Conservation (phyloP, 2,329 filamentous ascomycete species). For the Xylariaceae sp. region DNA sequence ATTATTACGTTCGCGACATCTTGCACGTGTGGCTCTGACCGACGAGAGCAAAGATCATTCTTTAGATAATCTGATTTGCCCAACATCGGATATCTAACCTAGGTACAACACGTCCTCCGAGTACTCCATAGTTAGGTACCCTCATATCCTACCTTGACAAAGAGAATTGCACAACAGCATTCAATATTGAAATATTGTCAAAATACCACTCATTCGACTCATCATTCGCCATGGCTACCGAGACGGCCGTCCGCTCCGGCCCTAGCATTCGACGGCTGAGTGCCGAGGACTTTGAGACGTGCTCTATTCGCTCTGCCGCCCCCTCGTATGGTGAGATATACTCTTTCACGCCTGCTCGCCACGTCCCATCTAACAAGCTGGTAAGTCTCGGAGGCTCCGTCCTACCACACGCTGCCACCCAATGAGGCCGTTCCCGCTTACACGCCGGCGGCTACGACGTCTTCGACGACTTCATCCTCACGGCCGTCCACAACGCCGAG, state of each 20-base stretch:
- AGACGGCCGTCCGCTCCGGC: constrained; percentile 26
- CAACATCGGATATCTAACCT: not conserved
- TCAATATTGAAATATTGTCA: not conserved
- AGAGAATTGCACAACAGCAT: not conserved
- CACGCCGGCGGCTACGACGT: constrained; percentile 35
- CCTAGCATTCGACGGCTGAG: constrained; percentile 30
- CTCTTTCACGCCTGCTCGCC: not conserved
- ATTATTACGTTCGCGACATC: constrained; percentile 7
- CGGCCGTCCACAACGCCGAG: constrained; percentile 24
- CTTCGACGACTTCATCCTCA: constrained; percentile 19
- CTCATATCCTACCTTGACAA: not conserved
- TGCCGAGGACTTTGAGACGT: constrained; percentile 60
- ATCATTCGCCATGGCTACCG: constrained; percentile 28
- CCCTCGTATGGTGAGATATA: constrained; percentile 58
- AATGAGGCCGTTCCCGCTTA: constrained; percentile 51
- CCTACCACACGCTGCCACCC: constrained; percentile 53
- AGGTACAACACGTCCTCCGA: not conserved
- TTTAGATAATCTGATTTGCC: not conserved
- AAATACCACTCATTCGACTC: constrained; percentile 1
- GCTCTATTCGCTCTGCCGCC: constrained; percentile 63
- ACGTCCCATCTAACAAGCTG: constrained; percentile 18
- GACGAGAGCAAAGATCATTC: not conserved
- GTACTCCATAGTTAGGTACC: no score
- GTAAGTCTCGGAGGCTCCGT: constrained; percentile 59
- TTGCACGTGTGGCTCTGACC: not conserved